Conservation (phyloP, 1,284 basidiomycete genomes). For the Ceratobasidium sp. region DNA sequence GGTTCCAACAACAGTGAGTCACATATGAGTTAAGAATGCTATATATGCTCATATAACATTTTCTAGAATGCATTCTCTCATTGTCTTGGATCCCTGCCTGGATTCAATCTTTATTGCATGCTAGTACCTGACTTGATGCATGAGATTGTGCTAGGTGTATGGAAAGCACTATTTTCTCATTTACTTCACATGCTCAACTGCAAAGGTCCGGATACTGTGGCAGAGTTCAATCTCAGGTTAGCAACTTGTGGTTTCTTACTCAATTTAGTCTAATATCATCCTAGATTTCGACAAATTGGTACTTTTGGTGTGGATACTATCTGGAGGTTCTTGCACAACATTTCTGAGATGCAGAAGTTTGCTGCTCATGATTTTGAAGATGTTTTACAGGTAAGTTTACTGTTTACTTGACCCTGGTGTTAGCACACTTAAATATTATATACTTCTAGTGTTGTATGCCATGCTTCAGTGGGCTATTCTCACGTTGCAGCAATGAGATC, state of each 20-base stretch:
- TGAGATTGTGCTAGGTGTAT: constrained; percentile 47
- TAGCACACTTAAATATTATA: too few species aligned
- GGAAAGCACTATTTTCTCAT: constrained; percentile 51
- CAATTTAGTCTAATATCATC: too few species aligned
- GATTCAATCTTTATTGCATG: constrained; percentile 41
- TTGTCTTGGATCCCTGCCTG: too few species aligned
- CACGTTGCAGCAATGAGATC: constrained; percentile 49
- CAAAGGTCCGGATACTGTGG: constrained; percentile 9
- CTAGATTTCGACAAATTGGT: constrained; percentile 23
- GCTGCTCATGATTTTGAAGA: constrained; percentile 48
- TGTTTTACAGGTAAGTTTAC: constrained; percentile 50
- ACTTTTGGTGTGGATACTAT: constrained; percentile 23
- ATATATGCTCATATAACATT: too few species aligned
- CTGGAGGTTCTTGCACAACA: constrained; percentile 4
- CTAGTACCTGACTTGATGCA: constrained; percentile 45
- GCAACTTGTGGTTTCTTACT: too few species aligned
- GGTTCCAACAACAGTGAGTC: too few species aligned
- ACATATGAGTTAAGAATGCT: too few species aligned
- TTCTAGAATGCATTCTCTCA: constrained; percentile 47
- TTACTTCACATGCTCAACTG: constrained; percentile 50
- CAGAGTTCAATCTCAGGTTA: constrained; percentile 38
- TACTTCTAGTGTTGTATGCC: constrained; percentile 56
- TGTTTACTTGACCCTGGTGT: too few species aligned
- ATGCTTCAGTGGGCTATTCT: constrained; percentile 54
- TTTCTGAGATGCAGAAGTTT: constrained; percentile 38